Evolutionary conservation across 768 basidiomycete genomes (phyloP), one percentile per base, ranked within the genome.

Genomic region (Pleurotus tuoliensis): DNA sequence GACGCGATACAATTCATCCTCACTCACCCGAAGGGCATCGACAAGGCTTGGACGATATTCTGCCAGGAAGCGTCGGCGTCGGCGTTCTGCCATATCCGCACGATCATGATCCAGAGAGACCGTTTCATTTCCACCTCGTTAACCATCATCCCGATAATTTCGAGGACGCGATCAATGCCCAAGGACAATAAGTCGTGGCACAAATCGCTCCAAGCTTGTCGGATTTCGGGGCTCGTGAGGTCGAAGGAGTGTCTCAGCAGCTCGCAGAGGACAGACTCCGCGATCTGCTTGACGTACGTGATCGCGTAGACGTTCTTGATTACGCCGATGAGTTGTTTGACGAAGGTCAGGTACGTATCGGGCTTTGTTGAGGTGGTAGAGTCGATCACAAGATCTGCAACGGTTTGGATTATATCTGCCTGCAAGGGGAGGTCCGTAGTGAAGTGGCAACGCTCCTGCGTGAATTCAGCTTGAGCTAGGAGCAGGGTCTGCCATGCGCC

Each of bases 401-500:
- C 60, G 45, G 62, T 67, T 13, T 59, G 65, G 13, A 76, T 68
- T 49, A 76, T 69, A 3, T 51, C 40, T 15, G 69, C 62, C 0
- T 75, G 56, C 15, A 71, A 58, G 3, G 34, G 20, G 20, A 22
- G 18, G 41, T 41, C 39, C 11, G 74, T 59, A 1, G 73, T 69
- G 11, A 75, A 62, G 59, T 76, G 73, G 1, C 66, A 67, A 30
- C 64, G 64, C 18, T 66, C 72, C 55, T 78, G 73, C 0, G 74
- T 73, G 9, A 79, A 63, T 50, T 78, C 74, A 8, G 78, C 69
- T 43, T 75, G 78, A 15, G 69, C 76, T 22, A 83, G 75, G n/a
- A 88, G 67, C 15, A 88, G 72, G 0, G 79, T 75, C 58, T 81
- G 75, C 86, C 86, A 88, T 1, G 74, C 67, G 43, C 70, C 64